phyloP scores from a whole-genome alignment of 495 filamentous ascomycete genomes.

The Aspergillus steynii region DNA sequence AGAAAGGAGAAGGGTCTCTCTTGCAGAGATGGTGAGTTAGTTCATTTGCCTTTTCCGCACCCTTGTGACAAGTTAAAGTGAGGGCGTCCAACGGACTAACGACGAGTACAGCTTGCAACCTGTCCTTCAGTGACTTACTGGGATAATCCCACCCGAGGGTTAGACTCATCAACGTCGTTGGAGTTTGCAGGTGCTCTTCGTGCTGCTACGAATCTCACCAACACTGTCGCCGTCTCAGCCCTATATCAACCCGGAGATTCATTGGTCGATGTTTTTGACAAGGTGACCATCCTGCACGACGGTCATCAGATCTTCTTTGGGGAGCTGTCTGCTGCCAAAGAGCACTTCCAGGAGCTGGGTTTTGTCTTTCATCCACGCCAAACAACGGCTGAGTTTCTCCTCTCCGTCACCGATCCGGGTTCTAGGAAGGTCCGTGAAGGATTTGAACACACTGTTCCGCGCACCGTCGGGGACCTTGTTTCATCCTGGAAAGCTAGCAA shows the following conservation, averaged over 20 bases:
- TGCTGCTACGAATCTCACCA: conserved; percentile 65
- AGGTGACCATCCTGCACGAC: conserved; percentile 57
- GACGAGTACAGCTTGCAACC: background rate
- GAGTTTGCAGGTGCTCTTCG: conserved; percentile 66
- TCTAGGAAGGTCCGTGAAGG: conserved; percentile 58
- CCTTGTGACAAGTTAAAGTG: background rate
- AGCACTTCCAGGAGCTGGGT: conserved; percentile 58
- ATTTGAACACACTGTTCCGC: conserved; percentile 58
- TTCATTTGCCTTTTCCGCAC: conserved; percentile 42
- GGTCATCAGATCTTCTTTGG: conserved; percentile 64
- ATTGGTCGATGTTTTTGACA: conserved; percentile 47
- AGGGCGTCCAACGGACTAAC: background rate
- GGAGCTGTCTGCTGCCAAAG: conserved; percentile 46
- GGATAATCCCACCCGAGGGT: conserved; percentile 80
- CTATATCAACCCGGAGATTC: conserved; percentile 66
- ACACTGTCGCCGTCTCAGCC: conserved; percentile 67
- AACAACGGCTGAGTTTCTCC: conserved; percentile 67
- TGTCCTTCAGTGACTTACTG: conserved; percentile 40
- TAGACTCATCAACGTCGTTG: conserved; percentile 79
- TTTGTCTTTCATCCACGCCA: conserved; percentile 54
- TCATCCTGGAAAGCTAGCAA: conserved; percentile 49
- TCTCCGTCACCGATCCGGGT: conserved; percentile 61
- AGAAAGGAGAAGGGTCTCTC: conserved; percentile 64
- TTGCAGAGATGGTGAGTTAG: conserved; percentile 57
- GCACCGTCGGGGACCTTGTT: conserved; percentile 64